Percentiles rank a stretch among this genome's conserved stretches.
phyloP scores from a whole-genome alignment of 2,329 filamentous ascomycete genomes.

The Cryphonectria parasitica region DNA sequence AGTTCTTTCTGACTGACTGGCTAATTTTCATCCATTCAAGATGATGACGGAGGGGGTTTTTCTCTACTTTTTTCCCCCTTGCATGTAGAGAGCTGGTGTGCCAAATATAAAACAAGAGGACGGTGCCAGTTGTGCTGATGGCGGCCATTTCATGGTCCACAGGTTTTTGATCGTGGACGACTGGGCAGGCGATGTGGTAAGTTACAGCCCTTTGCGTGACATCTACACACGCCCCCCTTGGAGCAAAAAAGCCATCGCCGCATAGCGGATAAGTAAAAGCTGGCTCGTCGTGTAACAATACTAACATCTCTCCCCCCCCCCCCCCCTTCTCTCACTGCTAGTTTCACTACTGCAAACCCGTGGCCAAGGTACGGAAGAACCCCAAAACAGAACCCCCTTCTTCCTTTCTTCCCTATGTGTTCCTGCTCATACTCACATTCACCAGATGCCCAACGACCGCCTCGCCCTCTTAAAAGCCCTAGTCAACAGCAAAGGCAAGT shows the following conservation, averaged over 20 bases:
- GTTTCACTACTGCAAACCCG: constrained; percentile 74
- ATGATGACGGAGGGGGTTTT: too few species aligned
- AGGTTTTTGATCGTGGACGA: constrained; percentile 73
- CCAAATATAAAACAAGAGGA: background rate
- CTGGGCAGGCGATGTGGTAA: constrained; percentile 57
- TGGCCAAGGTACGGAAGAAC: constrained; percentile 51
- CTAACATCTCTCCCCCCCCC: background rate
- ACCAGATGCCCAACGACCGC: constrained; percentile 60
- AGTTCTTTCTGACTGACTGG: background rate
- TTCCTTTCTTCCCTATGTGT: too few species aligned
- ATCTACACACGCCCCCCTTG: background rate
- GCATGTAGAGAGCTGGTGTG: background rate
- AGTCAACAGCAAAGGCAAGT: constrained; percentile 63
- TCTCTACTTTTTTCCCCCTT: background rate
- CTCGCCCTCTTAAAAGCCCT: constrained; percentile 71
- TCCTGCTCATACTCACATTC: background rate
- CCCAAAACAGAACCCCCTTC: too few species aligned
- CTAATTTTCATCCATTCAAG: too few species aligned
- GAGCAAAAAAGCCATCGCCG: constrained; percentile 36
- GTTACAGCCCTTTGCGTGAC: constrained; percentile 29
- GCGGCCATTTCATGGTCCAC: background rate
- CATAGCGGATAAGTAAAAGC: background rate
- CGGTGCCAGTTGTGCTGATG: constrained; percentile 1
- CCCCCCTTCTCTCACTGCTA: constrained; percentile 38
- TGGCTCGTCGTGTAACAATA: background rate